Evolutionary conservation across 257 asterid species (phyloP), one percentile per base, ranked within the genome.

Genomic region (Agastache rugosa): DNA sequence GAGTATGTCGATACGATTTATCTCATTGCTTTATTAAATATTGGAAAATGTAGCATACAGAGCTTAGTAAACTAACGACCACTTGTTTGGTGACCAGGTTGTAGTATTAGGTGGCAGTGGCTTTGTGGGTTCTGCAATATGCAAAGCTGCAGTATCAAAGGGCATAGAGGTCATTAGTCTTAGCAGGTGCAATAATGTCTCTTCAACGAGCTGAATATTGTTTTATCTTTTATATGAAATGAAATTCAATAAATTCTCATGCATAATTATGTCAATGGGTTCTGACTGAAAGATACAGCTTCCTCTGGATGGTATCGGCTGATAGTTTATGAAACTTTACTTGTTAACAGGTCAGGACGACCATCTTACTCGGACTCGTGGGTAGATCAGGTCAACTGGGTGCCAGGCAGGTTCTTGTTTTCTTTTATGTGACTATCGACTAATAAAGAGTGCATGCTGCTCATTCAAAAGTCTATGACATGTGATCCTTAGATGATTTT

Each of bases 21-120:
- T 67, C 35, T 72, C 68, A 39, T 34, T 31, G 29, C 47, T 58
- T 27, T 34, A 8, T 58, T 64, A 7, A 11, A 37, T 25, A 68
- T 69, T 54, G 69, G 6, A 72, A 23, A 63, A 25, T 69, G 66
- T 37, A 73, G 10, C 59, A 71, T 12, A 27, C 35, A 12, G 78
- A 63, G 23, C 64, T 79, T 45, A 25, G 73, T 78, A 35, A 72
- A 25, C 23, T 65, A 67, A 67, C 48, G 42, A 53, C 56, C 35
- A 59, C 72, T 68, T 67, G 58, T 78, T 76, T 56, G 63, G 27
- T 73, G 60, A 42, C 68, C 88, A 95, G 99, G 82, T 95, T 82
- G 98, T 92, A 31, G 97, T 95, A 44, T 79, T 95, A 80, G 99
- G 99, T 79, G 99, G 99, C 77, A 92, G 89, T 51, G 99, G 99